Conservation (phyloP, 805 yeast species). For the Cyberlindnera japonica region DNA sequence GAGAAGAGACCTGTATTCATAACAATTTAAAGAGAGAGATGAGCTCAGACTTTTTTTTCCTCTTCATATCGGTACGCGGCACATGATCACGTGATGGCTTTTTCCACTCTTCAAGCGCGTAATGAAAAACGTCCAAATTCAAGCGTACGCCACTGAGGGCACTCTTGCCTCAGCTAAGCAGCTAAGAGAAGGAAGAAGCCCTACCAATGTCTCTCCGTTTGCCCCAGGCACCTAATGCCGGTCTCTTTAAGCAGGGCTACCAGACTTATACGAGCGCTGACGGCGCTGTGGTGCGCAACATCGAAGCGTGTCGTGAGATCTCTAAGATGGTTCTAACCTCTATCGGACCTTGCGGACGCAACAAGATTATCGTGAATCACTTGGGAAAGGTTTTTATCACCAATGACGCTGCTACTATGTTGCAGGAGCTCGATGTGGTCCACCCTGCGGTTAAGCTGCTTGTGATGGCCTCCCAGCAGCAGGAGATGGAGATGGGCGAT, state of each 20-base stretch:
- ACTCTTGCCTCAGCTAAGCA: no score
- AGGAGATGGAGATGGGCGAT: conserved; percentile 96
- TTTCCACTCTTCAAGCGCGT: no score
- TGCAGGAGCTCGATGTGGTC: conserved; percentile 86
- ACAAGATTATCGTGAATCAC: conserved; percentile 90
- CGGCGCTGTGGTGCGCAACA: conserved; percentile 91
- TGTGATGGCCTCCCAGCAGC: conserved; percentile 96
- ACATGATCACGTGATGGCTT: neutral
- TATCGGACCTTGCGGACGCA: conserved; percentile 96
- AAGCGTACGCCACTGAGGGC: no score
- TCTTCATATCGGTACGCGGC: neutral
- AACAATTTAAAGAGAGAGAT: neutral
- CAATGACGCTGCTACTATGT: conserved; percentile 97
- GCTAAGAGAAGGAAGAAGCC: no score
- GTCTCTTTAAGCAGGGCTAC: conserved; percentile 94
- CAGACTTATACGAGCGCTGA: conserved; percentile 82
- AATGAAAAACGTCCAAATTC: no score
- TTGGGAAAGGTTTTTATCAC: conserved; percentile 84
- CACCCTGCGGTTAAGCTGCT: conserved; percentile 96
- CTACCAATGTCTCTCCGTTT: conserved; percentile 86
- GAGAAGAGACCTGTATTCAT: neutral
- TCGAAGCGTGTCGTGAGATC: conserved; percentile 92
- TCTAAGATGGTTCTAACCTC: conserved; percentile 89
- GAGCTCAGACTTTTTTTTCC: neutral
- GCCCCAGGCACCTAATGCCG: conserved; percentile 91